Conservation (phyloP, 805 yeast species). For the Lachancea quebecensis region DNA sequence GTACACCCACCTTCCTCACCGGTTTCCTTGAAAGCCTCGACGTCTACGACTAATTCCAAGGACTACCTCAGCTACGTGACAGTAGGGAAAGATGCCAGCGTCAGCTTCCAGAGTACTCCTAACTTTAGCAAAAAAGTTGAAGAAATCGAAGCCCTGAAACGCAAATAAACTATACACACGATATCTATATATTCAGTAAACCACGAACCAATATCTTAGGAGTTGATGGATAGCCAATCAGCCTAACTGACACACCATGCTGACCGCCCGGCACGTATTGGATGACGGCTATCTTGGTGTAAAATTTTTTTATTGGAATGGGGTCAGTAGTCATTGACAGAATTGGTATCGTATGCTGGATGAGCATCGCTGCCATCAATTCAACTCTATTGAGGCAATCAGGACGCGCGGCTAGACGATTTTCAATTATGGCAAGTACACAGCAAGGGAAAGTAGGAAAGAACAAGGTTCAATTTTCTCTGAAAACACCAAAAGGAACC, state of each 20-base stretch:
- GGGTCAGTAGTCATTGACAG: neutral
- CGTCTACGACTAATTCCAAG: constrained; percentile 1
- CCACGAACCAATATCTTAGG: neutral
- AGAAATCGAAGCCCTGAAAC: constrained; percentile 6
- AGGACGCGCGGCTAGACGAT: neutral
- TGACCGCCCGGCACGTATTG: neutral
- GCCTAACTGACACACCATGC: no score
- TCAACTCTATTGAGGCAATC: neutral
- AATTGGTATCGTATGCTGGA: neutral
- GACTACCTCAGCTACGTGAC: constrained; percentile 22
- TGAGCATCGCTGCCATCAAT: neutral
- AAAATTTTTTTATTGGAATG: neutral
- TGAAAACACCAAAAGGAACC: constrained; percentile 95
- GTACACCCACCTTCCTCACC: neutral
- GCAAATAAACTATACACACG: neutral
- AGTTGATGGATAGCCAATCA: no score
- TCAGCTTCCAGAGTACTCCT: constrained; percentile 19
- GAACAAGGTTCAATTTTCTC: constrained; percentile 55
- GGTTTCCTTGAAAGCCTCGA: neutral
- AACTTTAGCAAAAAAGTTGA: constrained; percentile 11
- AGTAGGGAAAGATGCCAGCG: constrained; percentile 17
- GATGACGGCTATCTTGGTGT: neutral
- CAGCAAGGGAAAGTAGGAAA: constrained; percentile 28
- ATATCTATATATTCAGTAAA: neutral
- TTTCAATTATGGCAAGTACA: constrained; percentile 13